Conservation (phyloP, 345 rosid species). For the Microthlaspi erraticum region DNA sequence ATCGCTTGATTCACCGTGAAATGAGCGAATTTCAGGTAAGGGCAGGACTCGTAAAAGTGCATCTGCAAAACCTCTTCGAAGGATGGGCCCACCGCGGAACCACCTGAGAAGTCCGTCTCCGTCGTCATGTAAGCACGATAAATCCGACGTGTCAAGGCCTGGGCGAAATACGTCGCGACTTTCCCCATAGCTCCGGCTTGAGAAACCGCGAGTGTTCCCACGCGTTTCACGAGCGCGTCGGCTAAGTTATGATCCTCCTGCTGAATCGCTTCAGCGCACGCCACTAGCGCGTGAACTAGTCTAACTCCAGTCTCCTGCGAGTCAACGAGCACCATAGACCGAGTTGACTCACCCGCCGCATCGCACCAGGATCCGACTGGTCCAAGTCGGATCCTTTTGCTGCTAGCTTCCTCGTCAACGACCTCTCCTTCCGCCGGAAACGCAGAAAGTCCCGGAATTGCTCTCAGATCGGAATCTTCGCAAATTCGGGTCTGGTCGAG, state of each 20-base stretch:
- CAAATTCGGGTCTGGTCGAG: slow-evolving; percentile 30
- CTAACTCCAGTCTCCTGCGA: slow-evolving; percentile 83
- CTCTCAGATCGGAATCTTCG: slow-evolving; percentile 67
- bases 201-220: slow-evolving; percentile 58
- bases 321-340: slow-evolving; percentile 71
- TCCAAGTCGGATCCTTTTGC: slow-evolving; percentile 54
- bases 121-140: slow-evolving; percentile 17
- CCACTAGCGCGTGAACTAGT: slow-evolving; percentile 74
- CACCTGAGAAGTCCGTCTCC: slow-evolving; percentile 8
- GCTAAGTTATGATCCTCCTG: slow-evolving; percentile 65
- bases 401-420: slow-evolving; percentile 28
- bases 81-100: slow-evolving; percentile 11
- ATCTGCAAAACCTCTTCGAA: slow-evolving; percentile 68
- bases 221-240: slow-evolving; percentile 62
- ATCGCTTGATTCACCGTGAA: slow-evolving; percentile 97
- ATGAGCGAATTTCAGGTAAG: slow-evolving; percentile 91
- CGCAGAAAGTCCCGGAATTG: slow-evolving; percentile 74
- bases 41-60: slow-evolving; percentile 87
- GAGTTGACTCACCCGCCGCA: slow-evolving; percentile 42
- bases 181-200: slow-evolving; percentile 67
- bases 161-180: slow-evolving; percentile 75
- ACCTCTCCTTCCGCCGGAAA: slow-evolving; percentile 42
- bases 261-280: slow-evolving; percentile 79
- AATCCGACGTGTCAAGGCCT: slow-evolving; percentile 66
- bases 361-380: slow-evolving; percentile 40